Evolutionary conservation across 495 filamentous ascomycete species (phyloP), one percentile per base, ranked within the genome.

Genomic region (Hyphodiscus hymeniophilus): DNA sequence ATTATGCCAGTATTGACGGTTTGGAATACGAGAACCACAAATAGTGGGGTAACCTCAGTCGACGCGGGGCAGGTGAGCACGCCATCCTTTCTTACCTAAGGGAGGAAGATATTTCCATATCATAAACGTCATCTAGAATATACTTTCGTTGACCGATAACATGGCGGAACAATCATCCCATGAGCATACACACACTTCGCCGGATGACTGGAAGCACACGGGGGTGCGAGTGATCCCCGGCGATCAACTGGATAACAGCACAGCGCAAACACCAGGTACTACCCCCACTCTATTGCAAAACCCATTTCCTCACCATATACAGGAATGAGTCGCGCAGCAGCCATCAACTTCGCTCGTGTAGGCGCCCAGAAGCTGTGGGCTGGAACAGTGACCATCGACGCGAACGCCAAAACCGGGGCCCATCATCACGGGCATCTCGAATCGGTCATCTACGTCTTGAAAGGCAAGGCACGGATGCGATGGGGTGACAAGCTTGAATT

Each of bases 381-480:
- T 8, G 64, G 64, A 1, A 67, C 64, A 2, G 64, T 67, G 23
- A 60, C 61, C 24, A 67, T 67, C 50, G 53, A 62, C 52, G 47
- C 63, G 3, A 48, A 65, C 45, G 64, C 64, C 18, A 67, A 67
- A 50, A 67, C 64, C 20, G 63, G 63, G 0, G 64, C 63, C 6
- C 64, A 67, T 46, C 64, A 67, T 38, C 64, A 67, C 47, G 64
- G 64, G 2, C 64, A 65, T 48, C 48, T 67, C 18, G 64, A 67
- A 50, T 48, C 39, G 21, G 64, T 67, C 16, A 67, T 67, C 45
- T 67, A 67, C 51, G 55, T 66, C 11, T 21, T 67, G 10, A 64
- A 63, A 47, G 64, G 64, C 11, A 55, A 57, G 28, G 64, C 64
- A 28, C 30, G 64, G 24, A 67, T 67, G 64, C 55, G 64, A 15